Conservation (phyloP, 805 yeast species). For the Lachancea kluyveri region DNA sequence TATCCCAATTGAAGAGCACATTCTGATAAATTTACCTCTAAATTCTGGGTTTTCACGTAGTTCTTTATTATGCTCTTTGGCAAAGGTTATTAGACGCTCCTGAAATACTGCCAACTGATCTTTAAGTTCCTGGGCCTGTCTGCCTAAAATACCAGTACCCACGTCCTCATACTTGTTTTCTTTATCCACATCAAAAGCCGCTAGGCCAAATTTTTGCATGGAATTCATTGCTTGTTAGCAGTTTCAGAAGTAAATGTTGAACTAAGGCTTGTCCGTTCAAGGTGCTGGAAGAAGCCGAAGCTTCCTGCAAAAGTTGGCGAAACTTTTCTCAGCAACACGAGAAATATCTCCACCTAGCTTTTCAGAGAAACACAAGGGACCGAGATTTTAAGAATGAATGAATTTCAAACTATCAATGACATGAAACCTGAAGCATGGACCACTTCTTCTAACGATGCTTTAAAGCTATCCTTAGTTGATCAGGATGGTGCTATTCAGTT, state of each 20-base stretch:
- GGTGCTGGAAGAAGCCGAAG: no score
- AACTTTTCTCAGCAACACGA: no score
- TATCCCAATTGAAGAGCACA: slow-evolving; percentile 76
- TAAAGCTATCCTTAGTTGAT: slow-evolving; percentile 55
- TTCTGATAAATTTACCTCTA: slow-evolving; percentile 63
- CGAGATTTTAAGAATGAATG: neutral
- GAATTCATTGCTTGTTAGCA: no score
- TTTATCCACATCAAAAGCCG: slow-evolving; percentile 36
- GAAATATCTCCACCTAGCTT: no score
- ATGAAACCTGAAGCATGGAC: slow-evolving; percentile 74
- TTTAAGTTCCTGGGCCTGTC: slow-evolving; percentile 54
- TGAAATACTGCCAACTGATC: slow-evolving; percentile 76
- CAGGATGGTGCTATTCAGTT: slow-evolving; percentile 56
- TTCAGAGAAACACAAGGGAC: no score
- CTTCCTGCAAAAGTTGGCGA: no score
- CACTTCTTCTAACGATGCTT: slow-evolving; percentile 59
- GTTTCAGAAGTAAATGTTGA: no score
- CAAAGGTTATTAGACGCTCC: slow-evolving; percentile 67
- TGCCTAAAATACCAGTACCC: slow-evolving; percentile 29
- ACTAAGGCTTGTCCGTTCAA: no score
- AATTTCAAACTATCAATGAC: slow-evolving; percentile 10
- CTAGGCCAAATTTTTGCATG: slow-evolving; percentile 41
- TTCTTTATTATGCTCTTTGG: slow-evolving; percentile 62
- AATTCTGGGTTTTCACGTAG: slow-evolving; percentile 59
- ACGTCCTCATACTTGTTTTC: slow-evolving; percentile 12